A percentile compares a stretch with the other conserved stretches of the same genome.
Conservation (phyloP, 1,139 yeast species). For the Hemisphaericaspora xylanilytica region DNA sequence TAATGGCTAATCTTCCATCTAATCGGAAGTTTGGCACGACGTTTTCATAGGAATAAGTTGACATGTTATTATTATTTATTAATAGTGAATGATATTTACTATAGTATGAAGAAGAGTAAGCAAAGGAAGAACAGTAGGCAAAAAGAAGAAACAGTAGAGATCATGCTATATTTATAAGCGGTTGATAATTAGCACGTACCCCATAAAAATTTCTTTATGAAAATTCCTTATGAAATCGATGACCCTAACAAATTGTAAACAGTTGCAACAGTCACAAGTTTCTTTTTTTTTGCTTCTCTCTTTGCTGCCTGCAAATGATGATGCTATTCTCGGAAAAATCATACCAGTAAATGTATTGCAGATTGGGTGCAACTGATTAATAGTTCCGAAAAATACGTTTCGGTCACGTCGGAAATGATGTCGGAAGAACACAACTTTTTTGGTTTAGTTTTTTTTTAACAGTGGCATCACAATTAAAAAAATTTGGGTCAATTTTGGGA, state of each 20-base stretch:
- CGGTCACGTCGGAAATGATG: background rate
- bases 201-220: background rate
- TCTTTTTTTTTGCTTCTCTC: too few relatives aligned
- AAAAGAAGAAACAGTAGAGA: background rate
- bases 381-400: too few relatives aligned
- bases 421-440: conserved; percentile 2
- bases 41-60: conserved; percentile 35
- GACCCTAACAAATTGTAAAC: background rate
- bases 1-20: conserved; percentile 68
- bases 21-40: conserved; percentile 57
- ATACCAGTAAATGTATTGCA: background rate
- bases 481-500: too few relatives aligned
- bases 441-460: background rate
- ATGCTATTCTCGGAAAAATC: conserved; percentile 4
- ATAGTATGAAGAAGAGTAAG: background rate
- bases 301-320: too few relatives aligned
- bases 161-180: background rate
- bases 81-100: too few relatives aligned
- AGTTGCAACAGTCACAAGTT: too few relatives aligned
- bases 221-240: background rate
- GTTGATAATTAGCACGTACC: background rate
- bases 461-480: background rate
- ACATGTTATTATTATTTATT: background rate
- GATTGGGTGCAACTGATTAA: background rate
- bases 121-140: background rate